Evolutionary conservation across 805 yeast genomes (phyloP).

Genomic region (Metschnikowia rubicola): DNA sequence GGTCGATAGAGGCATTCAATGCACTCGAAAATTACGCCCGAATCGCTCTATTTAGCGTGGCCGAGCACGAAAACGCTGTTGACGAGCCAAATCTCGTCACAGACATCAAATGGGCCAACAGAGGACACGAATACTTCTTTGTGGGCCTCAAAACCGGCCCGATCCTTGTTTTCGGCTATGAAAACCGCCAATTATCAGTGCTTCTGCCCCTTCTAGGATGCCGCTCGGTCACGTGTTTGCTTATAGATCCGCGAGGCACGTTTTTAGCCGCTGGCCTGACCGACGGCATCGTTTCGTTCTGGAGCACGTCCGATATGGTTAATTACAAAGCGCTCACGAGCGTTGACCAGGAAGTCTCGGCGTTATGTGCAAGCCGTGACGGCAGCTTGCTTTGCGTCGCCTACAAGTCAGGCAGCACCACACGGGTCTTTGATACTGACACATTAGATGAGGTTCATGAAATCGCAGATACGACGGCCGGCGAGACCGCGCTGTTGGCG

Average conservation of each 20-base stretch:
- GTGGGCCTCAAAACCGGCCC: slow-evolving; percentile 49
- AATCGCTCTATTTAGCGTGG: slow-evolving; percentile 21
- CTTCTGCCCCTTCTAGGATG: slow-evolving; percentile 37
- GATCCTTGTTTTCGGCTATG: slow-evolving; percentile 23
- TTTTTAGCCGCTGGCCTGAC: slow-evolving; percentile 52
- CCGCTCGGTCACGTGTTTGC: slow-evolving; percentile 45
- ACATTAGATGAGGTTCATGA: slow-evolving; percentile 28
- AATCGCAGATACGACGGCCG: slow-evolving; percentile 12
- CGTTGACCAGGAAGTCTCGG: slow-evolving; percentile 42
- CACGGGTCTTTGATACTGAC: slow-evolving; percentile 37
- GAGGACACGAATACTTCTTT: slow-evolving; percentile 29
- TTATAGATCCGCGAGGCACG: slow-evolving; percentile 51
- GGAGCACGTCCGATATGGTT: slow-evolving; percentile 43
- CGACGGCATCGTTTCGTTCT: slow-evolving; percentile 53
- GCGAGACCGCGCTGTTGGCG: slow-evolving; percentile 11
- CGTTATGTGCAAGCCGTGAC: slow-evolving; percentile 42
- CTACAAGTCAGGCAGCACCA: slow-evolving; percentile 40
- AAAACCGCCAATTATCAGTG: not conserved
- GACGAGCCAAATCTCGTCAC: slow-evolving; percentile 23
- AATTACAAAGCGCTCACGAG: slow-evolving; percentile 33
- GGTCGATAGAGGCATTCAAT: slow-evolving; percentile 34
- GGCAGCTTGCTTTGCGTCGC: slow-evolving; percentile 45
- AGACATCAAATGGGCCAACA: slow-evolving; percentile 46
- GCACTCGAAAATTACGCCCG: slow-evolving; percentile 28
- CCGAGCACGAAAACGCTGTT: slow-evolving; percentile 13